phyloP scores from a whole-genome alignment of 495 filamentous ascomycete species.

The Podospora conica region DNA sequence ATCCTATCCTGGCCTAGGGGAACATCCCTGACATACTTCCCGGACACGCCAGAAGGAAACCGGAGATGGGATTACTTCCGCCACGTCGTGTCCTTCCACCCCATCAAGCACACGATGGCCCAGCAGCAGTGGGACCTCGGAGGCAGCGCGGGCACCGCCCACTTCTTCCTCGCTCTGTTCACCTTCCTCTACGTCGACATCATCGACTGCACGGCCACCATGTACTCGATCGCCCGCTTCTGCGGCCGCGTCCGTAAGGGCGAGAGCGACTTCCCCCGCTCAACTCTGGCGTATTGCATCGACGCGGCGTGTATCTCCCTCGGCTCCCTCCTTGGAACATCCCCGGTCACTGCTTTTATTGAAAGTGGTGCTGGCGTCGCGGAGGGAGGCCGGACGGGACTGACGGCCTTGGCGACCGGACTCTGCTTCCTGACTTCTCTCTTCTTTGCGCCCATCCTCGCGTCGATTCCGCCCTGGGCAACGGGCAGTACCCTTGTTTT shows the following conservation, averaged over 20 bases:
- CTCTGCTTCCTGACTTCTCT: constrained; percentile 70
- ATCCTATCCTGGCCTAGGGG: constrained; percentile 76
- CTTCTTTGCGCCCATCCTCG: constrained; percentile 80
- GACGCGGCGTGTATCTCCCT: constrained; percentile 71
- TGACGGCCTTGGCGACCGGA: constrained; percentile 69
- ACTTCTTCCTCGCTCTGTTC: constrained; percentile 68
- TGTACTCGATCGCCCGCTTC: constrained; percentile 80
- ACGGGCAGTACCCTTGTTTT: constrained; percentile 75
- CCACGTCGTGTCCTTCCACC: constrained; percentile 69
- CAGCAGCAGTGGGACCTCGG: constrained; percentile 62
- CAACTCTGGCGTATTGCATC: constrained; percentile 60
- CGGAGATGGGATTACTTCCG: constrained; percentile 70
- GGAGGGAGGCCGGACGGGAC: constrained; percentile 71
- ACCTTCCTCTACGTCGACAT: constrained; percentile 88
- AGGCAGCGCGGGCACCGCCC: constrained; percentile 41
- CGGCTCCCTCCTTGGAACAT: constrained; percentile 65
- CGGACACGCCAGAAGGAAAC: constrained; percentile 58
- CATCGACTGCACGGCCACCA: constrained; percentile 55
- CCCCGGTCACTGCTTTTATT: constrained; percentile 75
- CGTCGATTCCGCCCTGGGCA: constrained; percentile 78
- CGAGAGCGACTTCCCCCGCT: constrained; percentile 57
- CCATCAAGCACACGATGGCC: constrained; percentile 58
- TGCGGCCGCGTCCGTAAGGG: constrained; percentile 54
- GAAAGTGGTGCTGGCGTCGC: constrained; percentile 79
- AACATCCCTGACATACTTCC: constrained; percentile 73